Conservation (phyloP, 164 flowering plant genomes). For the Piper longum region DNA sequence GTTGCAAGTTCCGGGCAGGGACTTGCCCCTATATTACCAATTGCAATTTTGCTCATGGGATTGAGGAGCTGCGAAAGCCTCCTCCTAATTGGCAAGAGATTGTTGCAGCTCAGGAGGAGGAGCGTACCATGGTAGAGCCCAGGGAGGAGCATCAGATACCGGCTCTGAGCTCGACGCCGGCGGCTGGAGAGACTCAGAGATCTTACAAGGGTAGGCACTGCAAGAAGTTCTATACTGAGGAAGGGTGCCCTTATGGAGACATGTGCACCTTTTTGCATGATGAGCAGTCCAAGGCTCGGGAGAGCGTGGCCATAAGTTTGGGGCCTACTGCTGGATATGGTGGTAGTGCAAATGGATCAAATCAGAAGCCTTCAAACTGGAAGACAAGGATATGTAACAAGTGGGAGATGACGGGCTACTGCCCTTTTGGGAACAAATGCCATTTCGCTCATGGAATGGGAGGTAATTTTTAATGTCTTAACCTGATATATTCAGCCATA, state of each 20-base stretch:
- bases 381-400: slow-evolving; percentile 96
- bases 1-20: slow-evolving; percentile 90
- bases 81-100: slow-evolving; percentile 99
- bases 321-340: slow-evolving; percentile 55
- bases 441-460: slow-evolving; percentile 94
- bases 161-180: slow-evolving; percentile 31
- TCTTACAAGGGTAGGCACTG: slow-evolving; percentile 89
- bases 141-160: slow-evolving; percentile 95
- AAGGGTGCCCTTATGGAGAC: slow-evolving; percentile 96
- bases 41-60: slow-evolving; percentile 90
- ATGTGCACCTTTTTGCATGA: slow-evolving; percentile 88
- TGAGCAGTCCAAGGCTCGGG: slow-evolving; percentile 81
- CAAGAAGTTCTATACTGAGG: slow-evolving; percentile 93
- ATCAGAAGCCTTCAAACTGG: slow-evolving; percentile 89
- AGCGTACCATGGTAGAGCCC: slow-evolving; percentile 26
- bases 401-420: slow-evolving; percentile 96
- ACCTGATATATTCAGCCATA: too few relatives aligned
- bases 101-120: slow-evolving; percentile 73
- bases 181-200: slow-evolving; percentile 52
- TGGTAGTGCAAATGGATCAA: slow-evolving; percentile 25
- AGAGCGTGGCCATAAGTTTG: slow-evolving; percentile 93
- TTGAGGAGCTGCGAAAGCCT: slow-evolving; percentile 84
- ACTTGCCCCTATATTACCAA: slow-evolving; percentile 89
- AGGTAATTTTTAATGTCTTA: slow-evolving; percentile 30
- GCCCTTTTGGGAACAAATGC: slow-evolving; percentile 96